Percentiles rank a stretch among this genome's conserved stretches.
phyloP scores from a whole-genome alignment of 805 yeast genomes.

The Priceomyces carsonii region DNA sequence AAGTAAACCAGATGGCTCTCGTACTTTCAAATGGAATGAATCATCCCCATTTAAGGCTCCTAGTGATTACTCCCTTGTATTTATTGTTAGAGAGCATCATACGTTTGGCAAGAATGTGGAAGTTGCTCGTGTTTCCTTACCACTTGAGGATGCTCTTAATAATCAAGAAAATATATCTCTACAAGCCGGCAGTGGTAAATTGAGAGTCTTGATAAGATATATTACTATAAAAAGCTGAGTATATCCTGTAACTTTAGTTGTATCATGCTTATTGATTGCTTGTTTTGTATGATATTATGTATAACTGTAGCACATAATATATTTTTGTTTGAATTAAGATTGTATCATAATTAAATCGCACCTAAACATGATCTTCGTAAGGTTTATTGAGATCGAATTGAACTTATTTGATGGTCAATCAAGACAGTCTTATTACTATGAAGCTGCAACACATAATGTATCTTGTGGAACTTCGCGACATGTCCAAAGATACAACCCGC shows the following conservation, averaged over 20 bases:
- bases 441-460: too few relatives aligned
- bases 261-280: slow-evolving; percentile 2
- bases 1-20: slow-evolving; percentile 44
- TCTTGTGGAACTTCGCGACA: too few relatives aligned
- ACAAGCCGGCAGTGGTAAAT: slow-evolving; percentile 38
- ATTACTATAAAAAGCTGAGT: slow-evolving; percentile 9
- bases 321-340: too few relatives aligned
- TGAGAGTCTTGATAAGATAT: slow-evolving; percentile 41
- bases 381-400: too few relatives aligned
- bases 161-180: slow-evolving; percentile 40
- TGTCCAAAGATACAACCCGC: too few relatives aligned
- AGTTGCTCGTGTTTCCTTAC: slow-evolving; percentile 58
- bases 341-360: too few relatives aligned
- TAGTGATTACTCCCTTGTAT: slow-evolving; percentile 56
- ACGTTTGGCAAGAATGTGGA: slow-evolving; percentile 70
- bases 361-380: too few relatives aligned
- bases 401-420: too few relatives aligned
- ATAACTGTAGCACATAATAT: too few relatives aligned
- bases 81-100: slow-evolving; percentile 67
- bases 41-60: slow-evolving; percentile 66
- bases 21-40: slow-evolving; percentile 63
- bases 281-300: too few relatives aligned
- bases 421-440: too few relatives aligned
- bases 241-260: slow-evolving; percentile 1
- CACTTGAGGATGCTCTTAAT: slow-evolving; percentile 51